Evolutionary conservation across 2,329 filamentous ascomycete genomes (phyloP).

Genomic region (Penicillium olsonii): DNA sequence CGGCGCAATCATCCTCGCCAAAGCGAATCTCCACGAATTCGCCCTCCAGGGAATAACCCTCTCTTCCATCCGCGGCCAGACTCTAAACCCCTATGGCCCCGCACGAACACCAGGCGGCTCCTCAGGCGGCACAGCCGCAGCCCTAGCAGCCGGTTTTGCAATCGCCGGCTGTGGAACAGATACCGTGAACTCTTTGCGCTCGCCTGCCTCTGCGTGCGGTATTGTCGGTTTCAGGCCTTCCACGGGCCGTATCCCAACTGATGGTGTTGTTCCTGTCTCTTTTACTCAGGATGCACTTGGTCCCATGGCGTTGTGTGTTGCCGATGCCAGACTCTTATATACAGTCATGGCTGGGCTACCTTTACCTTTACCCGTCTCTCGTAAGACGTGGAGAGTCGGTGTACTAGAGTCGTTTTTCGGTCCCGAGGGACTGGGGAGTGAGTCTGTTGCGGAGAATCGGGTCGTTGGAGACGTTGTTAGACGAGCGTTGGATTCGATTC

Average conservation of each 20-base stretch:
- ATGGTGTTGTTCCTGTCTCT: slow-evolving; percentile 58
- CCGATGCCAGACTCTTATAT: slow-evolving; percentile 29
- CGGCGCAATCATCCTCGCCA: slow-evolving; percentile 61
- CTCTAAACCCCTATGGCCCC: slow-evolving; percentile 65
- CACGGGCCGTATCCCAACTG: slow-evolving; percentile 52
- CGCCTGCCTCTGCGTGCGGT: slow-evolving; percentile 62
- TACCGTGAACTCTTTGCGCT: slow-evolving; percentile 64
- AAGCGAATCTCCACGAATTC: slow-evolving; percentile 64
- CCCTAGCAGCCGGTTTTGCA: slow-evolving; percentile 59
- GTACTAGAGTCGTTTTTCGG: slow-evolving; percentile 62
- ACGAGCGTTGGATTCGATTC: slow-evolving; percentile 38
- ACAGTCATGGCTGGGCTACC: slow-evolving; percentile 26
- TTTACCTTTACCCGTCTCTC: neutral
- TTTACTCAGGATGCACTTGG: slow-evolving; percentile 59
- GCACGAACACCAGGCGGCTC: slow-evolving; percentile 66
- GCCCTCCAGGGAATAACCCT: slow-evolving; percentile 65
- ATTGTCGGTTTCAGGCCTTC: slow-evolving; percentile 63
- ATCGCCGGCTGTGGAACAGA: slow-evolving; percentile 62
- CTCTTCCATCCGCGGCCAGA: slow-evolving; percentile 65
- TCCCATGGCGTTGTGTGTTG: slow-evolving; percentile 53
- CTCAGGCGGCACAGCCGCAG: slow-evolving; percentile 64
- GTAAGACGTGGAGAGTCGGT: slow-evolving; percentile 43
- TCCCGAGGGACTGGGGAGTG: slow-evolving; percentile 17
- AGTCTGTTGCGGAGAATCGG: slow-evolving; percentile 49
- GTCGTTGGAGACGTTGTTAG: slow-evolving; percentile 59